These are phyloP conservation scores for Phialophora macrospora DNA, from an alignment of 2,329 filamentous ascomycete genomes.

Conservation along the genomic window DNA sequence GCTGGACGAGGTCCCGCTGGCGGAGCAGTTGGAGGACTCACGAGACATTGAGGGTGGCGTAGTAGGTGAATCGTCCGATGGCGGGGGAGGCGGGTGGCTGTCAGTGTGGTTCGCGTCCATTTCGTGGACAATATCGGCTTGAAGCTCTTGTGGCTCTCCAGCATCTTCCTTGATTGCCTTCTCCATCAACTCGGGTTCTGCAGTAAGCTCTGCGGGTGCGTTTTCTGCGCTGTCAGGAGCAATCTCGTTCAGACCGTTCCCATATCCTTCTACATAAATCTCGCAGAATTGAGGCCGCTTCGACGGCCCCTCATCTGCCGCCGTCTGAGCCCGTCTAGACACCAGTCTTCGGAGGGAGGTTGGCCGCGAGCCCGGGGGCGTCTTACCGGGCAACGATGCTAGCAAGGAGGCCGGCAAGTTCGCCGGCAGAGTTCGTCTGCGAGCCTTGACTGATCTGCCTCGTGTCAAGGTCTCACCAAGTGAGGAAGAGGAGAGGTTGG, in stretches of 20 bases:
- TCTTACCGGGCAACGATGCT: slow-evolving; percentile 26
- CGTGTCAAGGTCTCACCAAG: slow-evolving; percentile 20
- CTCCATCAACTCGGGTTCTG: slow-evolving; percentile 18
- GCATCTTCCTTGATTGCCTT: slow-evolving; percentile 18
- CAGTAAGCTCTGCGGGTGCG: slow-evolving; percentile 17
- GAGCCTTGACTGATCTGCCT: slow-evolving; percentile 27
- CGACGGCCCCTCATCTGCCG: slow-evolving; percentile 21
- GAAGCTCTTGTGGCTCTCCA: slow-evolving; percentile 20
- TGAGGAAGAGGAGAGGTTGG: slow-evolving; percentile 28
- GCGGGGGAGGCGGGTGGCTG: slow-evolving; percentile 10
- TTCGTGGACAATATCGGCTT: slow-evolving; percentile 23
- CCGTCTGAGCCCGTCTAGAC: slow-evolving; percentile 14
- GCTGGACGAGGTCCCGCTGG: slow-evolving; percentile 29
- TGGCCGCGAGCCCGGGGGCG: slow-evolving; percentile 28
- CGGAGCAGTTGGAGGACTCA: slow-evolving; percentile 36
- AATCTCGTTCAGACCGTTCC: slow-evolving; percentile 39
- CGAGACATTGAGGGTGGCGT: slow-evolving; percentile 34
- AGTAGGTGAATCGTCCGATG: slow-evolving; percentile 23
- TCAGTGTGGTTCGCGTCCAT: slow-evolving; percentile 22
- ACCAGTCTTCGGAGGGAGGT: slow-evolving; percentile 34
- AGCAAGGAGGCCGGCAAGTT: slow-evolving; percentile 22
- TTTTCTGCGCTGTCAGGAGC: neutral
- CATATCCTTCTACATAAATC: slow-evolving; percentile 38
- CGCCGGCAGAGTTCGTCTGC: slow-evolving; percentile 30
- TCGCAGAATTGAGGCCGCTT: slow-evolving; percentile 36